A percentile compares a stretch with the other conserved stretches of the same genome.
Evolutionary conservation across 495 filamentous ascomycete species (phyloP).

Genomic region (Melanomma pulvis-pyrius): DNA sequence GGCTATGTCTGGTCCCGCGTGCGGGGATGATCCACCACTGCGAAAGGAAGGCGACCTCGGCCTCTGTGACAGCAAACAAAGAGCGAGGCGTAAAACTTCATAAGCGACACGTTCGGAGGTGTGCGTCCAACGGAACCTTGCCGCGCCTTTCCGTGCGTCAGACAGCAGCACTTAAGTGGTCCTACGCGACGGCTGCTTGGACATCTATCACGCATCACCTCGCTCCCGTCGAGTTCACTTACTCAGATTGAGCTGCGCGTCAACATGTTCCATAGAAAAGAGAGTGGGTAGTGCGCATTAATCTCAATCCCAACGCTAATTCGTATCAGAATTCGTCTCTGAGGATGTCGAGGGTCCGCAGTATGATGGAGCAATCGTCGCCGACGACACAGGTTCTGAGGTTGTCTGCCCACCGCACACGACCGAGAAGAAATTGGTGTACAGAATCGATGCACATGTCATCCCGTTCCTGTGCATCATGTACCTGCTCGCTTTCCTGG

Average conservation of each 20-base stretch:
- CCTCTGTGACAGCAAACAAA: not conserved
- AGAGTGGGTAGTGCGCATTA: conserved; percentile 16
- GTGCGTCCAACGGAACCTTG: not conserved
- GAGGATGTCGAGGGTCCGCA: conserved; percentile 8
- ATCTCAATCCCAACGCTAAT: not conserved
- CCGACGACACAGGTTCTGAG: conserved; percentile 33
- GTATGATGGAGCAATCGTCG: conserved; percentile 2
- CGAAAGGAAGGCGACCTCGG: not conserved
- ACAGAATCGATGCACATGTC: conserved; percentile 77
- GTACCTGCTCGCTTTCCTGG: conserved; percentile 85
- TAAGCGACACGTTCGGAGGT: too few relatives aligned
- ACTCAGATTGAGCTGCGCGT: not conserved
- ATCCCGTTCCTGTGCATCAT: conserved; percentile 80
- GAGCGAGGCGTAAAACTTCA: not conserved
- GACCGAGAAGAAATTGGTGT: conserved; percentile 71
- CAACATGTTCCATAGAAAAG: conserved; percentile 21
- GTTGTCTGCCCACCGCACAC: conserved; percentile 59
- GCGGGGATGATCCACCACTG: not conserved
- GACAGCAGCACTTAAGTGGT: not conserved
- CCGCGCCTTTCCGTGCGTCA: not conserved
- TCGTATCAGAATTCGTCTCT: not conserved
- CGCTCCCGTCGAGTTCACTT: not conserved
- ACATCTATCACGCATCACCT: not conserved
- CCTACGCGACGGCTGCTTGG: too few relatives aligned
- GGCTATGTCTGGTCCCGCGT: not conserved